A percentile compares a stretch with the other conserved stretches of the same genome.
Evolutionary conservation across 495 filamentous ascomycete species (phyloP).

Genomic region (Penicillium parvum): DNA sequence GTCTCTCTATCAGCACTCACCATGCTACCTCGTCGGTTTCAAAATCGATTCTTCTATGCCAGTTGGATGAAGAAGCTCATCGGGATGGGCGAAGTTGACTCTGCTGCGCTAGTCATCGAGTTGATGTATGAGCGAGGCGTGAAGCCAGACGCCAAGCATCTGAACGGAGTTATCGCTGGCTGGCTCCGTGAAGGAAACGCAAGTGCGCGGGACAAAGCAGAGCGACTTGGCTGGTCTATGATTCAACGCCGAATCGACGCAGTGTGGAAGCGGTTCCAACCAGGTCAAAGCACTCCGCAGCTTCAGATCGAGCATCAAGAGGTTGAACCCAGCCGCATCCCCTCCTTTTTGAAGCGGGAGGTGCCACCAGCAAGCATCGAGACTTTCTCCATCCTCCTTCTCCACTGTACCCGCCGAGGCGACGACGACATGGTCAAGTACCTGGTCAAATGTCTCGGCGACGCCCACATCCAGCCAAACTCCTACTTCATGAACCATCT

Average conservation of each 20-base stretch:
- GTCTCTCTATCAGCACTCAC: conserved; percentile 49
- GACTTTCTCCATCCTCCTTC: conserved; percentile 70
- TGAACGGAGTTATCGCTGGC: conserved; percentile 72
- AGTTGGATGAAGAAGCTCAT: conserved; percentile 80
- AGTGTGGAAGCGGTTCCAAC: conserved; percentile 41
- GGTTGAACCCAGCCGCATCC: conserved; percentile 20
- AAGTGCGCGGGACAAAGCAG: conserved; percentile 54
- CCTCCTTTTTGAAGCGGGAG: conserved; percentile 36
- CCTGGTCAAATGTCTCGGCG: conserved; percentile 52
- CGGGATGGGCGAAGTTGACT: conserved; percentile 64
- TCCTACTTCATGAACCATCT: conserved; percentile 74
- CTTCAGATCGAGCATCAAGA: conserved; percentile 19
- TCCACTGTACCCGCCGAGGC: conserved; percentile 61
- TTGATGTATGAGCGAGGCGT: conserved; percentile 64
- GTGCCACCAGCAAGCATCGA: conserved; percentile 63
- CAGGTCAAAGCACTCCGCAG: conserved; percentile 13
- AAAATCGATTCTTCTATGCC: conserved; percentile 75
- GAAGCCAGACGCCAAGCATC: conserved; percentile 59
- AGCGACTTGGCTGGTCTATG: conserved; percentile 73
- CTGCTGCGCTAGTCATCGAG: conserved; percentile 62
- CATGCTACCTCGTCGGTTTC: conserved; percentile 55
- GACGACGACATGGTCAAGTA: conserved; percentile 52
- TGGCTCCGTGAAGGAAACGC: conserved; percentile 61
- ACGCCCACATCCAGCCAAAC: conserved; percentile 59
- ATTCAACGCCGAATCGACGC: conserved; percentile 60